Conservation (phyloP, 305 asterid species). For the Euphrasia arctica region DNA sequence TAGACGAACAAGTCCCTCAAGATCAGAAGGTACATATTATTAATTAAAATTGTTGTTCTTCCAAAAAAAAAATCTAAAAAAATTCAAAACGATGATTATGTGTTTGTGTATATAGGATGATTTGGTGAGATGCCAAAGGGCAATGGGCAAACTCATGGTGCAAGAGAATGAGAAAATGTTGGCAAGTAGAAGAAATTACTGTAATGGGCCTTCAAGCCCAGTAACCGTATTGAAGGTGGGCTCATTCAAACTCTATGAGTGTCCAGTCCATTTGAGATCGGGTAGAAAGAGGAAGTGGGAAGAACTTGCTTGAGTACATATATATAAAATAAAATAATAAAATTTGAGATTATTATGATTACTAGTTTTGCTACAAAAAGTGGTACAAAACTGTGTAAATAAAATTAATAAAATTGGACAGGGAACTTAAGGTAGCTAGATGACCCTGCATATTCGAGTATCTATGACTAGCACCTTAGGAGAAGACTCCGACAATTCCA, state of each 20-base stretch:
- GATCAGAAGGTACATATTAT: slow-evolving; percentile 38
- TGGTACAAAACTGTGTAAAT: neutral
- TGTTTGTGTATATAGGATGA: slow-evolving; percentile 36
- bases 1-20: slow-evolving; percentile 40
- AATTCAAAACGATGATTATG: neutral
- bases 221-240: slow-evolving; percentile 45
- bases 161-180: slow-evolving; percentile 4
- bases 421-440: slow-evolving; percentile 31
- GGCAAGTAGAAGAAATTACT: slow-evolving; percentile 18
- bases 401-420: neutral
- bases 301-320: slow-evolving; percentile 10
- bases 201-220: slow-evolving; percentile 52
- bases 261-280: slow-evolving; percentile 12
- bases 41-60: neutral
- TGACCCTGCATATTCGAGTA: slow-evolving; percentile 65
- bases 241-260: slow-evolving; percentile 18
- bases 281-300: slow-evolving; percentile 46
- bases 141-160: slow-evolving; percentile 28
- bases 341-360: neutral
- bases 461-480: slow-evolving; percentile 59
- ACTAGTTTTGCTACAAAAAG: slow-evolving; percentile 9
- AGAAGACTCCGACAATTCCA: slow-evolving; percentile 52
- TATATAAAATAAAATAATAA: neutral
- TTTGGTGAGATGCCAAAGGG: slow-evolving; percentile 41
- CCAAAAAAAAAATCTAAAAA: neutral